These are phyloP conservation scores for Cryphonectria parasitica DNA, from an alignment of 2,329 filamentous ascomycete genomes.

Conservation along the genomic window DNA sequence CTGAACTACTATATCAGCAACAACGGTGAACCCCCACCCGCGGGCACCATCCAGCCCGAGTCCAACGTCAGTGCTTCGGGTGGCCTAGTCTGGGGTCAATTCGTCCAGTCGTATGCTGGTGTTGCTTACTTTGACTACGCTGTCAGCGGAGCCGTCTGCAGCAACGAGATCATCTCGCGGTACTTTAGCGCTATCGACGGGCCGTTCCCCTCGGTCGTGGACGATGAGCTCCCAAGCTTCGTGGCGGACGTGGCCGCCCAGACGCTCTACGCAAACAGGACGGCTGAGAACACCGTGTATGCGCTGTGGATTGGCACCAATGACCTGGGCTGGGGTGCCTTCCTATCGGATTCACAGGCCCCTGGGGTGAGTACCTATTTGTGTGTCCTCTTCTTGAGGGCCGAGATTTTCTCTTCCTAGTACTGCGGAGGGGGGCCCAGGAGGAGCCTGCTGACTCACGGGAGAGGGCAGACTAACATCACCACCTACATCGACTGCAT, in stretches of 20 bases:
- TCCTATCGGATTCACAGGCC: slow-evolving; percentile 67
- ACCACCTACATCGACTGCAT: slow-evolving; percentile 70
- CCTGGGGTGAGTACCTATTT: slow-evolving; percentile 37
- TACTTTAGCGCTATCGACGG: slow-evolving; percentile 53
- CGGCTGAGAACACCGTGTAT: slow-evolving; percentile 68
- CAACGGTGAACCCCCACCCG: slow-evolving; percentile 63
- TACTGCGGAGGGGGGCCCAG: no score
- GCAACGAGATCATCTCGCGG: slow-evolving; percentile 67
- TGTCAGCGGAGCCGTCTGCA: slow-evolving; percentile 72
- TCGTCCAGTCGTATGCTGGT: slow-evolving; percentile 63
- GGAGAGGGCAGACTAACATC: slow-evolving; percentile 54
- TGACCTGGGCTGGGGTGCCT: slow-evolving; percentile 69
- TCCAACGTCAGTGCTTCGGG: slow-evolving; percentile 63
- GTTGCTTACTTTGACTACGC: slow-evolving; percentile 70
- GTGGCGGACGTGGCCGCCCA: slow-evolving; percentile 50
- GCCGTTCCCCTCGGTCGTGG: slow-evolving; percentile 64
- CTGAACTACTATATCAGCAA: slow-evolving; percentile 64
- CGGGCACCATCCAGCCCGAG: slow-evolving; percentile 53
- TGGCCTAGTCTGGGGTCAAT: slow-evolving; percentile 71
- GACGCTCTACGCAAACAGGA: slow-evolving; percentile 49
- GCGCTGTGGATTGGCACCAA: slow-evolving; percentile 83
- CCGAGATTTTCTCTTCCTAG: no score
- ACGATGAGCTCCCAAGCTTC: slow-evolving; percentile 64
- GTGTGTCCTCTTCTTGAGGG: background rate
- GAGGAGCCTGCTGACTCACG: background rate